These are phyloP conservation scores for Aurinia saxatilis DNA, from an alignment of 345 rosid genomes.

Conservation along the genomic window DNA sequence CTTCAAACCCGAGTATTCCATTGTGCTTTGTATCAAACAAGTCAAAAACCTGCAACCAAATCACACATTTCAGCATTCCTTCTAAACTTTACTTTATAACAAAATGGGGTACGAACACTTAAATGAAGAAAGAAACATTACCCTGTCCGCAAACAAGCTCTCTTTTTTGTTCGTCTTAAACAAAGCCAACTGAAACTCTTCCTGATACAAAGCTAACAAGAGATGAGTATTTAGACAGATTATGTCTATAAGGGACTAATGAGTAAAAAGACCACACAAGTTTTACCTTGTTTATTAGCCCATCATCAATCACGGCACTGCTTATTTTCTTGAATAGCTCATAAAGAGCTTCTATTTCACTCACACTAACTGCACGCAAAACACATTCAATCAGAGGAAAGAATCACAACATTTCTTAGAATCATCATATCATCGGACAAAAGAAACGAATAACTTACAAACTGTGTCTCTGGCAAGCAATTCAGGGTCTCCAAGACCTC, in stretches of 20 bases:
- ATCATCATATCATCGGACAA: background rate
- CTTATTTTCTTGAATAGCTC: constrained; percentile 99
- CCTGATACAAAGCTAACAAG: constrained; percentile 39
- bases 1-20: constrained; percentile 96
- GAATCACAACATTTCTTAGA: background rate
- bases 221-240: background rate
- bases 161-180: constrained; percentile 97
- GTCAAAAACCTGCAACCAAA: constrained; percentile 73
- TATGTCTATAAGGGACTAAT: background rate
- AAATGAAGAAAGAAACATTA: constrained; percentile 20
- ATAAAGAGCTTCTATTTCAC: constrained; percentile 97
- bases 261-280: background rate
- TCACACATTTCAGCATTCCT: background rate
- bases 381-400: constrained; percentile 15
- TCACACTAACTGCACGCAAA: constrained; percentile 75
- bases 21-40: constrained; percentile 94
- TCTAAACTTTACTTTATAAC: background rate
- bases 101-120: background rate
- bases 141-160: constrained; percentile 98
- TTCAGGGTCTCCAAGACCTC: constrained; percentile 92
- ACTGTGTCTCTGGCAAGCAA: constrained; percentile 94
- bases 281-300: constrained; percentile 86
- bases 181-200: constrained; percentile 94
- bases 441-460: constrained; percentile 45
- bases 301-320: constrained; percentile 98